Conservation (phyloP, 2,329 filamentous ascomycete species). For the Sclerotinia nivalis region DNA sequence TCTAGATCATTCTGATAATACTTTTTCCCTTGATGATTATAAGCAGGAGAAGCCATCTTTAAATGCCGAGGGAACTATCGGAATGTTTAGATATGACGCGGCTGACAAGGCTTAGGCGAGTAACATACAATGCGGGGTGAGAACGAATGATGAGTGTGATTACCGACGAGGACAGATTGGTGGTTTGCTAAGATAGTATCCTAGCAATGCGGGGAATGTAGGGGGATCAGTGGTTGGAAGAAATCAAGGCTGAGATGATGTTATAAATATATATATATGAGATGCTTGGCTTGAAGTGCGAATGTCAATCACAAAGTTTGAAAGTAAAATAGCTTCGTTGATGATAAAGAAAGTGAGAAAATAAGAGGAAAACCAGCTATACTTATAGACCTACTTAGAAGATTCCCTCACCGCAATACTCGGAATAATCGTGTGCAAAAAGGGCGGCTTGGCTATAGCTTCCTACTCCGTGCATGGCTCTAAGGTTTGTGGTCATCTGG, state of each 20-base stretch:
- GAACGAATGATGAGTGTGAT: conserved; percentile 28
- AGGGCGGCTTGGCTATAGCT: conserved; percentile 1
- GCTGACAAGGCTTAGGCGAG: conserved; percentile 1
- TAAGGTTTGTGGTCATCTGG: conserved; percentile 13
- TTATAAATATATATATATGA: neutral
- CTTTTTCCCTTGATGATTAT: conserved; percentile 22
- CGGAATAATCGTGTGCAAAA: neutral
- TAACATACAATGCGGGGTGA: conserved; percentile 27
- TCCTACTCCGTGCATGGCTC: conserved; percentile 2
- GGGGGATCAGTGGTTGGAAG: neutral
- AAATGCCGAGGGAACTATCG: conserved; percentile 22
- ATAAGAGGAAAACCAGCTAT: neutral
- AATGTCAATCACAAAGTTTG: neutral
- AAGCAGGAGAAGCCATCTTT: conserved; percentile 24
- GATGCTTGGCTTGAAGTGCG: neutral
- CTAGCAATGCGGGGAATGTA: neutral
- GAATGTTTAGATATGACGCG: conserved; percentile 16
- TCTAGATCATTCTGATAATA: conserved; percentile 25
- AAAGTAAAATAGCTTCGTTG: conserved; percentile 9
- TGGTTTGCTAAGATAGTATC: conserved; percentile 15
- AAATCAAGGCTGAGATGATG: conserved; percentile 5
- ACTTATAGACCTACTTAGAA: conserved; percentile 4
- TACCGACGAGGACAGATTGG: conserved; percentile 31
- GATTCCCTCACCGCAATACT: neutral
- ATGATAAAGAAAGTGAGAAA: neutral